phyloP scores from a whole-genome alignment of 2,329 filamentous ascomycete species.

The Botryosphaeria dothidea region DNA sequence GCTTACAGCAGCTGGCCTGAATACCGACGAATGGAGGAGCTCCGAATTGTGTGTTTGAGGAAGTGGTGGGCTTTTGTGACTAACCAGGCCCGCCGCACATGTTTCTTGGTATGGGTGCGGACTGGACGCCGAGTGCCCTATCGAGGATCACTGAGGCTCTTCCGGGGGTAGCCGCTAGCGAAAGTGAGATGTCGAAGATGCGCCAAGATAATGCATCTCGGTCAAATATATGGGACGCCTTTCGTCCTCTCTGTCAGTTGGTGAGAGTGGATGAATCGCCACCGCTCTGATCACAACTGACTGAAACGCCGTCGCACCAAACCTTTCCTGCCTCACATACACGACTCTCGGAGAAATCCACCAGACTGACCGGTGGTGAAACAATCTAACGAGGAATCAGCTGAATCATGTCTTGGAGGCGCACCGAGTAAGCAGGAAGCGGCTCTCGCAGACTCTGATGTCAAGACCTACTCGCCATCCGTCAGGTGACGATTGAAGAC shows the following conservation, averaged over 20 bases:
- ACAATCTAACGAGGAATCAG: not conserved
- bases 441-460: not conserved
- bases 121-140: not conserved
- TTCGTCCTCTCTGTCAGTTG: not conserved
- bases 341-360: not conserved
- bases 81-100: not conserved
- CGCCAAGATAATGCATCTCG: not conserved
- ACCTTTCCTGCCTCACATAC: not conserved
- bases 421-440: not conserved
- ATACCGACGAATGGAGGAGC: not conserved
- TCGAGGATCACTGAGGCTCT: not conserved
- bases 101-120: not conserved
- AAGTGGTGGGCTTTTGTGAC: not conserved
- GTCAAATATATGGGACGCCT: conserved; percentile 14
- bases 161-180: not conserved
- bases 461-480: too few species aligned
- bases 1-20: not conserved
- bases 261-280: not conserved
- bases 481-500: not conserved
- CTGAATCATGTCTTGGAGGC: not conserved
- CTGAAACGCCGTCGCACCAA: not conserved
- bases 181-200: not conserved
- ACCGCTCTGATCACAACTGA: not conserved
- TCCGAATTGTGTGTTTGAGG: not conserved
- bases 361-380: not conserved